Percentiles rank a stretch among this genome's conserved stretches.
phyloP scores from a whole-genome alignment of 2,329 filamentous ascomycete genomes.

The Alternaria consortialis region DNA sequence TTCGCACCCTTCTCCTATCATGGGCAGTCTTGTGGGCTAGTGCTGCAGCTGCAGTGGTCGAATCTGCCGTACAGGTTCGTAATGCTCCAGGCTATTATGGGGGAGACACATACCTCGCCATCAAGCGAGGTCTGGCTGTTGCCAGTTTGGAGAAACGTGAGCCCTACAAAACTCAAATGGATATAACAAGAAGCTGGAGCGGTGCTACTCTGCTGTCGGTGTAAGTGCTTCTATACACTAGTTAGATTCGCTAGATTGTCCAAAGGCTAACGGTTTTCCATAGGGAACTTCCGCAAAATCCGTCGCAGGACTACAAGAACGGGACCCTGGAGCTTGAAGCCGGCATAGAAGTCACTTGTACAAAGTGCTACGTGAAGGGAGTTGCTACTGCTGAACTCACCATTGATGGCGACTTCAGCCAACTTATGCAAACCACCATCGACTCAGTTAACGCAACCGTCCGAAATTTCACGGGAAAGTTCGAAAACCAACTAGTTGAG shows the following conservation, averaged over 20 bases:
- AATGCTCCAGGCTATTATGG: constrained; percentile 21
- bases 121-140: constrained; percentile 19
- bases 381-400: constrained; percentile 55
- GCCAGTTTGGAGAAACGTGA: constrained; percentile 17
- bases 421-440: constrained; percentile 19
- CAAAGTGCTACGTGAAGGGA: constrained; percentile 62
- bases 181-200: constrained; percentile 54
- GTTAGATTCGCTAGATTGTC: background rate
- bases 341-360: constrained; percentile 57
- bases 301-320: constrained; percentile 20
- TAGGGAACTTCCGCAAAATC: constrained; percentile 11
- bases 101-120: constrained; percentile 19
- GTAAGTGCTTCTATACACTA: constrained; percentile 25
- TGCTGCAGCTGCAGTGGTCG: background rate
- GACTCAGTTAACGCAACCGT: constrained; percentile 26
- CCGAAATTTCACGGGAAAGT: constrained; percentile 24
- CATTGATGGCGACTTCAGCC: constrained; percentile 53
- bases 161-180: constrained; percentile 19
- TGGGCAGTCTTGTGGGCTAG: background rate
- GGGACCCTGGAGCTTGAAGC: constrained; percentile 20
- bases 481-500: constrained; percentile 20
- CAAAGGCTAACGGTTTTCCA: background rate
- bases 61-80: constrained; percentile 6
- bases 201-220: constrained; percentile 50
- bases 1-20: background rate